phyloP scores from a whole-genome alignment of 768 basidiomycete genomes.

The Pleurotus platypus region DNA sequence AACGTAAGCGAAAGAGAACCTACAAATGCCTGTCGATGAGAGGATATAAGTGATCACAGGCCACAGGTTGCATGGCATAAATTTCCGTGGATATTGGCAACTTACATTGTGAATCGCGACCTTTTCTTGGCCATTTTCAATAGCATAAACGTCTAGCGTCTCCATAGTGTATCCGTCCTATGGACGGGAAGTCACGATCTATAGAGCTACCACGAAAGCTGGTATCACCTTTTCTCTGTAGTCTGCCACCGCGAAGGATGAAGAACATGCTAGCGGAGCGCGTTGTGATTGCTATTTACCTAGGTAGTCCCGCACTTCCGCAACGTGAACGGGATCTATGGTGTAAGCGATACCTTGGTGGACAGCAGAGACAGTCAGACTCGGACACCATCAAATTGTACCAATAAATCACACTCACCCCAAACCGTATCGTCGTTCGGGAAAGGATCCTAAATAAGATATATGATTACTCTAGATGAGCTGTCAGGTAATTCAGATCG shows the following conservation, averaged over 20 bases:
- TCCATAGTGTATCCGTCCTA: constrained; percentile 92
- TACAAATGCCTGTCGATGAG: no score
- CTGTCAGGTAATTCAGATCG: not conserved
- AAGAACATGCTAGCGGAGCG: constrained; percentile 5
- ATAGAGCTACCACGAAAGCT: no score
- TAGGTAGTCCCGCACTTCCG: constrained; percentile 80
- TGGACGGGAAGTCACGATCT: not conserved
- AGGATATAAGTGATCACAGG: no score
- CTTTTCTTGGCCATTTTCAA: constrained; percentile 47
- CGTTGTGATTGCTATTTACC: constrained; percentile 39
- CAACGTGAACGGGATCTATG: constrained; percentile 72
- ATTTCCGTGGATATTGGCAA: not conserved
- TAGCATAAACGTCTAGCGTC: constrained; percentile 65
- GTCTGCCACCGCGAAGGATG: constrained; percentile 38
- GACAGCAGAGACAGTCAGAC: not conserved
- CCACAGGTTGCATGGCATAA: not conserved
- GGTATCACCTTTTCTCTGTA: constrained; percentile 74
- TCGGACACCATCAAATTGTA: no score
- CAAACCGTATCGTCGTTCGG: constrained; percentile 79
- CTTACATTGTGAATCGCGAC: constrained; percentile 55
- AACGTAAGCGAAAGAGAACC: no score
- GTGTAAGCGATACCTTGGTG: constrained; percentile 75
- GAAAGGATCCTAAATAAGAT: constrained; percentile 50
- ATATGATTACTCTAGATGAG: not conserved
- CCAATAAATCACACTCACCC: constrained; percentile 44